Percentiles rank a stretch among this genome's conserved stretches.
Evolutionary conservation across 768 basidiomycete species (phyloP).

Genomic region (Lactarius pseudohatsudake): DNA sequence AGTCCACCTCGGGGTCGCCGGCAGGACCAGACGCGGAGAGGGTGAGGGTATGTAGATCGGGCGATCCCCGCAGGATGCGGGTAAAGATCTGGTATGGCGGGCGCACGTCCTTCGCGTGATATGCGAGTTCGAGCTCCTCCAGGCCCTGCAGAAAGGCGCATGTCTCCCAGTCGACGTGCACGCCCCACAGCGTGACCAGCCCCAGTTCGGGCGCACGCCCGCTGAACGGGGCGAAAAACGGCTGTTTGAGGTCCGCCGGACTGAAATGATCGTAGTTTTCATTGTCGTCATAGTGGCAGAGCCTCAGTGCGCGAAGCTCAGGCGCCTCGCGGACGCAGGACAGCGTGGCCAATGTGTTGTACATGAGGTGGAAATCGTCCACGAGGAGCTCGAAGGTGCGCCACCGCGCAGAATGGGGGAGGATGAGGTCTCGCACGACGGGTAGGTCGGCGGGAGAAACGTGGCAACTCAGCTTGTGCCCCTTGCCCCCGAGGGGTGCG

Average conservation of each 20-base stretch:
- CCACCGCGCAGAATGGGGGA: slow-evolving; percentile 58
- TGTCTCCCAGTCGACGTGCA: slow-evolving; percentile 66
- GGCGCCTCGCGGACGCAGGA: slow-evolving; percentile 49
- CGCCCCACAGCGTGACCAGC: slow-evolving; percentile 58
- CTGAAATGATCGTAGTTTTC: slow-evolving; percentile 47
- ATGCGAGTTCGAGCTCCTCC: slow-evolving; percentile 56
- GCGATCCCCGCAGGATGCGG: slow-evolving; percentile 51
- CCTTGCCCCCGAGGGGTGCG: slow-evolving; percentile 14
- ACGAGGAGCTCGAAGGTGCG: slow-evolving; percentile 48
- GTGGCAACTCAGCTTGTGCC: background rate
- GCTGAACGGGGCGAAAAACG: slow-evolving; percentile 51
- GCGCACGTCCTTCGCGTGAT: slow-evolving; percentile 61
- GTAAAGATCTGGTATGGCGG: slow-evolving; percentile 56
- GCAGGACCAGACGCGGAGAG: slow-evolving; percentile 60
- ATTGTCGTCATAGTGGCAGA: slow-evolving; percentile 53
- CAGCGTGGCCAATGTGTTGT: slow-evolving; percentile 48
- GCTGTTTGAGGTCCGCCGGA: slow-evolving; percentile 42
- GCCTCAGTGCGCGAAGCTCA: slow-evolving; percentile 50
- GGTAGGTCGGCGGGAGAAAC: slow-evolving; percentile 31
- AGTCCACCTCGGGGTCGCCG: slow-evolving; percentile 38
- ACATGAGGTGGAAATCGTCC: slow-evolving; percentile 43
- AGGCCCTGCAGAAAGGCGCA: slow-evolving; percentile 47
- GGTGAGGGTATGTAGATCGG: slow-evolving; percentile 52
- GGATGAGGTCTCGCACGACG: slow-evolving; percentile 40
- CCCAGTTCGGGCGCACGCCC: slow-evolving; percentile 52